Evolutionary conservation across 805 yeast genomes (phyloP), one percentile per base, ranked within the genome.

Genomic region (Priceomyces carsonii): DNA sequence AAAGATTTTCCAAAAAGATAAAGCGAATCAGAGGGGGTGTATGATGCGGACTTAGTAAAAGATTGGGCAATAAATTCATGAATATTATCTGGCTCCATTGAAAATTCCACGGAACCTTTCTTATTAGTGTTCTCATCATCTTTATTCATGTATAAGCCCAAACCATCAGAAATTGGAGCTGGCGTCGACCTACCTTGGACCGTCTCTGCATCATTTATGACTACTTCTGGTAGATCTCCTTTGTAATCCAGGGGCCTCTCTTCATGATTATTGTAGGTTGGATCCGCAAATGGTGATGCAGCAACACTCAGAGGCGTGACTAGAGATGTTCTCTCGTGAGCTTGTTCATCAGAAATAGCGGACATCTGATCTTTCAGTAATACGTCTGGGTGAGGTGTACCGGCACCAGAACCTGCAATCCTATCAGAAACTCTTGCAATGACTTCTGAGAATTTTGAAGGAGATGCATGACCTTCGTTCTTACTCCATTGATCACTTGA

Each of bases 1-100:
- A 68, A 46, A 1, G 71, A 52, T 1, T 58, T 60, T 0, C 74
- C 74, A 42, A 59, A 66, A 8, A 66, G 38, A 25, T 55, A 50
- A 45, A 52, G 41, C 7, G 38, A 40, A 8, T 32, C 31, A 18
- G 27, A 18, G 7, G 31, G 29, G 12, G 17, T 21, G 12, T 12
- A 12, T 9, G 22, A 21, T 13, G 8, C 20, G 28, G 20, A n/a
- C 15, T 23, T 14, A 21, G 13, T 19, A 10, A 17, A n/a, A 17
- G 18, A 24, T 9, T 16, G 12, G 15, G 34, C 15, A 9, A n/a
- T 22, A 17, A 9, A 18, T 15, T 12, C 15, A 2, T 12, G 16
- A 4, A 24, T 26, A 26, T 23, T 14, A 25, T 14, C 17, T 17
- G 26, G 18, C 8, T 16, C 14, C n/a, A 18, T 20, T n/a, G 34